Base-by-base conservation (phyloP, 1,284 basidiomycete species). In the Peniophora sp. region DNA sequence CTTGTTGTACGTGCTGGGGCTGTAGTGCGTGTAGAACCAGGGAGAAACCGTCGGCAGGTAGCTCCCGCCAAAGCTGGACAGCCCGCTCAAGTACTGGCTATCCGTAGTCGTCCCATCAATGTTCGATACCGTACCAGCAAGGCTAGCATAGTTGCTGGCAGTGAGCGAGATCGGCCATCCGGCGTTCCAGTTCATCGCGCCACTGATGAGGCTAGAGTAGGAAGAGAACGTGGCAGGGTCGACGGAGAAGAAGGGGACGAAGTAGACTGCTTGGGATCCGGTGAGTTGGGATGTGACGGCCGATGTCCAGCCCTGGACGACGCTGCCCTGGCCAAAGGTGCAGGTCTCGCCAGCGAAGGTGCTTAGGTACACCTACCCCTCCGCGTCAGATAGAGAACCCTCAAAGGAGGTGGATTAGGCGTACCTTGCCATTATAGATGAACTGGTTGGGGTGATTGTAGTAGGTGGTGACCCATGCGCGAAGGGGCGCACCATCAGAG, bases 281-380 rank as follows among this genome's bases (percentile, higher is more conserved):
- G 39, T 41, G 39, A 41, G 39, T 9, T 41, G n/a, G 20, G 39
- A 22, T 6, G 15, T 17, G 39, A 41, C 15, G n/a, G 15, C n/a
- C 32, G 53, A 55, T 35, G 15, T 44, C 71, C 71, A 73, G 18
- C 64, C 70, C 23, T 60, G 8, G 39, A 3, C 39, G 39, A 41
- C 39, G 39, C n/a, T 17, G 39, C 39, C 55, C 48, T 66, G 56
- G 34, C 76, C 78, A 55, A 80, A 80, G 3, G 57, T 66, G 55
- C 78, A 81, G 51, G 63, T 56, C 44, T 78, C 73, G 5, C 81
- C 79, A 11, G 74, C 67, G 60, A 82, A 83, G 8, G 79, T 78
- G 3, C 74, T 76, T 2, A 77, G 68, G 51, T 81, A 67, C 36
- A 71, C 64, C 53, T 70, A 68, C 48, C 65, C 68, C 6, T 32